phyloP scores from a whole-genome alignment of 2,329 filamentous ascomycete genomes.

The Colletotrichum lindemuthianum region DNA sequence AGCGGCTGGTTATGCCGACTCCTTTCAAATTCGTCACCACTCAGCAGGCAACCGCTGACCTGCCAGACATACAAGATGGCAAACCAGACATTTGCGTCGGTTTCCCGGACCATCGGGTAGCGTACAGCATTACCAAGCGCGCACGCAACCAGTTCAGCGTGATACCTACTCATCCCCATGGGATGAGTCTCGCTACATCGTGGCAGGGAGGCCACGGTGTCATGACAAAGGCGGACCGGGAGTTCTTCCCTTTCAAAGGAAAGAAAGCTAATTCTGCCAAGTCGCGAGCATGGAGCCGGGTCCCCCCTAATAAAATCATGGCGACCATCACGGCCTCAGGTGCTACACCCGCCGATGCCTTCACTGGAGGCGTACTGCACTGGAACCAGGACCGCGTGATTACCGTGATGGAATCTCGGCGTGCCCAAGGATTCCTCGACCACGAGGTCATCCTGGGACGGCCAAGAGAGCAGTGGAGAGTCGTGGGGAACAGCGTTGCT shows the following conservation, averaged over 20 bases:
- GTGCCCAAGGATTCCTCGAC: conserved; percentile 77
- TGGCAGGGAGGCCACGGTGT: conserved; percentile 51
- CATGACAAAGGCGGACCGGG: conserved; percentile 51
- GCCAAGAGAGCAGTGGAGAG: conserved; percentile 65
- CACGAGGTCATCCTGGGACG: conserved; percentile 74
- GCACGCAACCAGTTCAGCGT: conserved; percentile 59
- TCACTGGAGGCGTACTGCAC: conserved; percentile 67
- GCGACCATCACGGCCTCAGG: conserved; percentile 68
- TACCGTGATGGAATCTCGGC: conserved; percentile 72
- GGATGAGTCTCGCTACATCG: conserved; percentile 61
- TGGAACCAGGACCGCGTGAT: conserved; percentile 72
- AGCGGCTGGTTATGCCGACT: conserved; percentile 59
- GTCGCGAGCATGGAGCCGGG: conserved; percentile 61
- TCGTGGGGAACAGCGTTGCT: conserved; percentile 82
- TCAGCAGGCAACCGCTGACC: conserved; percentile 63
- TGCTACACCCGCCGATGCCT: conserved; percentile 61
- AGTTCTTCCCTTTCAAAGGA: conserved; percentile 49
- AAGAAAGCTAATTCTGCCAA: conserved; percentile 5
- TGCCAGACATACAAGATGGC: conserved; percentile 71
- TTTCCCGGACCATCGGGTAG: conserved; percentile 74
- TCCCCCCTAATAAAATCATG: conserved; percentile 64
- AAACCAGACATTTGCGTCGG: conserved; percentile 69
- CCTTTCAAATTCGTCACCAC: conserved; percentile 70
- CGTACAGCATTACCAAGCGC: conserved; percentile 49
- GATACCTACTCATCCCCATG: conserved; percentile 69